phyloP scores from a whole-genome alignment of 129 eudicot genomes.

The Saposhnikovia divaricata region DNA sequence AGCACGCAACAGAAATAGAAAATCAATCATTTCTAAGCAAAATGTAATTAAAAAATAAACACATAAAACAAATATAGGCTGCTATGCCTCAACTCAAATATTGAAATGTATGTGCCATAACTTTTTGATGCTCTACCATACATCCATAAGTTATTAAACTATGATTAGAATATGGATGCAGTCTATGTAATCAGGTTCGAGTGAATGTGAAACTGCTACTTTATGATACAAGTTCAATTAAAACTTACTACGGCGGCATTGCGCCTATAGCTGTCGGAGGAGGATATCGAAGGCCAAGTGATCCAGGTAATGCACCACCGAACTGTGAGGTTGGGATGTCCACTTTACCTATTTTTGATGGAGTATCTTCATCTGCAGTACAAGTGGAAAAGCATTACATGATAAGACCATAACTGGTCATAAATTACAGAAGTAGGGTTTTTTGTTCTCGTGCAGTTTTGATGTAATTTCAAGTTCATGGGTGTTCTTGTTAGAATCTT shows the following conservation, averaged over 20 bases:
- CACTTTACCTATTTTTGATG: conserved; percentile 65
- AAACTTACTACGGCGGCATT: conserved; percentile 55
- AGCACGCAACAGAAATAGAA: not conserved
- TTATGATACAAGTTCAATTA: not conserved
- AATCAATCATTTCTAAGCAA: not conserved
- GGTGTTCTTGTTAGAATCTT: not conserved
- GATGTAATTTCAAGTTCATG: not conserved
- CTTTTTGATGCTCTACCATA: not conserved
- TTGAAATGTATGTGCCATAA: not conserved
- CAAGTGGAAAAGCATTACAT: not conserved
- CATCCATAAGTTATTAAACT: not conserved
- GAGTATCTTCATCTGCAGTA: conserved; percentile 65
- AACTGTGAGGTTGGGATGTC: conserved; percentile 57
- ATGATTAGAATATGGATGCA: not conserved
- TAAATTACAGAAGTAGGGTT: not conserved
- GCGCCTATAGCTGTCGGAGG: conserved; percentile 42
- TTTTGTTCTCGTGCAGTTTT: not conserved
- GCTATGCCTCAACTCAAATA: not conserved
- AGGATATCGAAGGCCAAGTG: conserved; percentile 48
- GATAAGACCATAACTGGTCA: not conserved
- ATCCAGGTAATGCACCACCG: conserved; percentile 51
- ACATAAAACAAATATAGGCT: not conserved
- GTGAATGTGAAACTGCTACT: not conserved
- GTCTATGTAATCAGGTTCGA: not conserved
- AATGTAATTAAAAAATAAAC: not conserved